Evolutionary conservation across 208 protist species (phyloP).

Genomic region (Trypanosoma caninum): DNA sequence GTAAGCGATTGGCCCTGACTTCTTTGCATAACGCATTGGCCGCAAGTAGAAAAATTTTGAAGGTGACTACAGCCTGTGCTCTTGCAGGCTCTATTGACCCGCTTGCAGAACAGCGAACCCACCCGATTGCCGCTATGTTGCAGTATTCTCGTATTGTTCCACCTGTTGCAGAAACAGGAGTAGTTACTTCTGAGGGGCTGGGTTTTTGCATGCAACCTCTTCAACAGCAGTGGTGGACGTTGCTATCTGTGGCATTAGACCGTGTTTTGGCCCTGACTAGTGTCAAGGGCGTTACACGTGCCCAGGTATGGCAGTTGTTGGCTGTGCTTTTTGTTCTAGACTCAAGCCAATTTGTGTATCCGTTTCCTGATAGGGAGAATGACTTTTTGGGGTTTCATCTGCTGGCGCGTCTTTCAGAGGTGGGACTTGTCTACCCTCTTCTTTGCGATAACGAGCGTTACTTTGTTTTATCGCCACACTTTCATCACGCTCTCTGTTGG

Average conservation of each 20-base stretch:
- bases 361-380: constrained; percentile 48
- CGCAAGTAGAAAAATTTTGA: constrained; percentile 50
- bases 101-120: constrained; percentile 24
- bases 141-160: constrained; percentile 55
- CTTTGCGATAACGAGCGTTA: constrained; percentile 33
- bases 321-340: constrained; percentile 63
- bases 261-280: constrained; percentile 42
- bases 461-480: constrained; percentile 77
- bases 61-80: constrained; percentile 52
- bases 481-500: constrained; percentile 71
- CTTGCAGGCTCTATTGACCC: constrained; percentile 55
- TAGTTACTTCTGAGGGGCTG: constrained; percentile 63
- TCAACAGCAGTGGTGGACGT: constrained; percentile 83
- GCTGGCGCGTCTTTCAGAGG: constrained; percentile 66
- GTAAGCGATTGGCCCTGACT: constrained; percentile 37
- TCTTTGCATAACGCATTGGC: constrained; percentile 61
- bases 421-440: constrained; percentile 79
- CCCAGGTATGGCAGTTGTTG: constrained; percentile 69
- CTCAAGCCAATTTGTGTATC: constrained; percentile 44
- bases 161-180: not conserved
- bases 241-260: constrained; percentile 71
- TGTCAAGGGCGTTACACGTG: constrained; percentile 4
- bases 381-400: constrained; percentile 65
- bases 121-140: constrained; percentile 46
- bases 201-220: constrained; percentile 85